Base-by-base conservation (phyloP, 2,329 filamentous ascomycete species). In the Trichoderma endophyticum region DNA sequence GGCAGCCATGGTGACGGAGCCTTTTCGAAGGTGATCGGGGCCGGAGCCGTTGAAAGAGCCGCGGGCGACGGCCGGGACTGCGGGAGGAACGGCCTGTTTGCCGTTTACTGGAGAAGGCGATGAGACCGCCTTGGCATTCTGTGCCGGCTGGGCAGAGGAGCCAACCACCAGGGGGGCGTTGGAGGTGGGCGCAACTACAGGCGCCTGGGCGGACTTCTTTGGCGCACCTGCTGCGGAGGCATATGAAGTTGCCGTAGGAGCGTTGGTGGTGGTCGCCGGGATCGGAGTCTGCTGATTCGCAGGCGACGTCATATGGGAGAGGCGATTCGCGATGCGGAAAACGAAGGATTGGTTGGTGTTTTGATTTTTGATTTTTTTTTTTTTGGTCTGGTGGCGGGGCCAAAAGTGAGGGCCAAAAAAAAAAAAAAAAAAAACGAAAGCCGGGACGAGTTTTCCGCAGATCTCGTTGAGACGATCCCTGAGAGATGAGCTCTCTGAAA, bases 1-100 rank as follows among this genome's bases (percentile, higher is more conserved):
- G 77, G 94, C 91, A 81, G 90, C 94, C 86, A 98, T 97, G 78
- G 95, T 97, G 78, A 97, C 92, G 21, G 95, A 97, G 75, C 91
- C 90, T 84, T 97, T 97, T 80, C 94, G 90, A 80, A 86, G 88
- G 85, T 98, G 95, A 77, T 94, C 91, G 77, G 86, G 86, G 70
- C 86, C 82, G 76, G 85, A 84, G 76, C 93, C 93, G 88, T 97
- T 96, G 77, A 89, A 83, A 76, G 86, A 83, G 79, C 86, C 88
- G 82, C 89, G 89, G 74, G 87, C 88, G 76, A 92, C 89, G 80
- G 86, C 85, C 76, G 91, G 91, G 77, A 92, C 86, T 80, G 91
- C 90, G 75, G 91, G 91, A 82, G 87, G 87, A 82, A 91, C 91
- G 82, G 90, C 86, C 76, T 87, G 86, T 84, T 92, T 92, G 88